Evolutionary conservation across 345 rosid genomes (phyloP).

Genomic region (Brassica juncea): DNA sequence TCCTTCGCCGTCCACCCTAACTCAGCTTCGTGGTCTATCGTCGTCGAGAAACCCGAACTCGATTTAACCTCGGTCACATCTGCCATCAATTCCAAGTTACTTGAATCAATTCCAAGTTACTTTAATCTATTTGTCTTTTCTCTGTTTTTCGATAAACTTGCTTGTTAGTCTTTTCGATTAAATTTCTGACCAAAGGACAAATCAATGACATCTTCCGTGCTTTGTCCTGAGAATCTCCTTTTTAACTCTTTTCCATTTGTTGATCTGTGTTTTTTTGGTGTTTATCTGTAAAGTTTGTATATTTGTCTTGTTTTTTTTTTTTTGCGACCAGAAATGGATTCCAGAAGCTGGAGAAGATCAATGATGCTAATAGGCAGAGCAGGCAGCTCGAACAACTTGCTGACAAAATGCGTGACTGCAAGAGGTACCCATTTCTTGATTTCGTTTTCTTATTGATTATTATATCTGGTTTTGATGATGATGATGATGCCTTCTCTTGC

Average conservation of each 20-base stretch:
- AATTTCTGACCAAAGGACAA: constrained; percentile 50
- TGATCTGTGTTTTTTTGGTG: background rate
- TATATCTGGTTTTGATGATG: background rate
- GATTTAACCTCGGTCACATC: no score
- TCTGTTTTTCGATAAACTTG: no score
- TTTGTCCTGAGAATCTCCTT: constrained; percentile 61
- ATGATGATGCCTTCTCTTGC: constrained; percentile 27
- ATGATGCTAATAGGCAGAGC: constrained; percentile 85
- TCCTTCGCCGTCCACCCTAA: no score
- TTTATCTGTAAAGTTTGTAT: background rate
- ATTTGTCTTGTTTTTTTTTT: background rate
- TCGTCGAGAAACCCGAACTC: no score
- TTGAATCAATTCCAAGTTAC: no score
- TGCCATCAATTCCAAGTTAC: no score
- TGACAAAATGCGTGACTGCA: constrained; percentile 92
- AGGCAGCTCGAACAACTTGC: constrained; percentile 96
- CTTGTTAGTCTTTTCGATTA: no score
- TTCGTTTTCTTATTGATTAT: background rate
- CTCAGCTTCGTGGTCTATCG: no score
- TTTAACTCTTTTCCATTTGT: background rate
- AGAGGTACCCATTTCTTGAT: constrained; percentile 50
- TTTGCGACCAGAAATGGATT: constrained; percentile 62
- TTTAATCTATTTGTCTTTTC: no score
- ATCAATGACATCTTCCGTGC: constrained; percentile 87
- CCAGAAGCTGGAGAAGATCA: constrained; percentile 93